Base-by-base conservation (phyloP, 352 stramenopile genomes). In the Globisporangium echinulatum region DNA sequence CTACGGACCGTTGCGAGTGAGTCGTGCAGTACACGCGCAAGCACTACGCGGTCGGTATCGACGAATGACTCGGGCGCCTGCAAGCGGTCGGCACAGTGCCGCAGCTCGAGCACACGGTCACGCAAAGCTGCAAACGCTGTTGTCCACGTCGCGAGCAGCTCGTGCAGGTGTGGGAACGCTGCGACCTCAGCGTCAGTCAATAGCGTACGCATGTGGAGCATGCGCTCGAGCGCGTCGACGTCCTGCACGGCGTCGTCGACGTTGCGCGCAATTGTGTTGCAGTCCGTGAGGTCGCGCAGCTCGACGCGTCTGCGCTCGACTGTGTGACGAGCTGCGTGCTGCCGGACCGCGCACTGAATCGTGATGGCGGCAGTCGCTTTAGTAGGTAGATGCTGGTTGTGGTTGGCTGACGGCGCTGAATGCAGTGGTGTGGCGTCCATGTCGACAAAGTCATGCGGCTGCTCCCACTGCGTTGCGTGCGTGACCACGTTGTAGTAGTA, bases 401-500 rank as follows among this genome's bases (percentile, higher is more conserved):
- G 7, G 40, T 44, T 44, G 40, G 25, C 25, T 33, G 25, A 33
- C 25, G 25, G 25, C 25, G 25, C 25, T 33, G 25, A 33, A 33
- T 33, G 25, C 25, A 33, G 25, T 33, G 25, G 2, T 33, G 25
- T 1, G 25, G 3, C 43, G 11, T 57, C 60, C 10, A 71, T 33
- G 0, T 57, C 61, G 13, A 72, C 62, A 46, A 85, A 82, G 36
- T 71, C 66, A 0, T 17, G 49, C 14, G 75, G 75, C 9, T 66
- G 66, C 37, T 83, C 72, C 72, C 76, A 87, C 51, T 81, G 74
- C 3, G 65, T 65, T 40, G 64, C 64, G 2, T 63, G 62, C 8
- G 70, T 81, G 19, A 61, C 51, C 8, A 62, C 61, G 55, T 85
- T 75, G 67, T 87, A 83, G 61, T 78, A 89, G 55, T 87, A 89